Base-by-base conservation (phyloP, 2,329 filamentous ascomycete genomes). In the Claviceps sorghi region DNA sequence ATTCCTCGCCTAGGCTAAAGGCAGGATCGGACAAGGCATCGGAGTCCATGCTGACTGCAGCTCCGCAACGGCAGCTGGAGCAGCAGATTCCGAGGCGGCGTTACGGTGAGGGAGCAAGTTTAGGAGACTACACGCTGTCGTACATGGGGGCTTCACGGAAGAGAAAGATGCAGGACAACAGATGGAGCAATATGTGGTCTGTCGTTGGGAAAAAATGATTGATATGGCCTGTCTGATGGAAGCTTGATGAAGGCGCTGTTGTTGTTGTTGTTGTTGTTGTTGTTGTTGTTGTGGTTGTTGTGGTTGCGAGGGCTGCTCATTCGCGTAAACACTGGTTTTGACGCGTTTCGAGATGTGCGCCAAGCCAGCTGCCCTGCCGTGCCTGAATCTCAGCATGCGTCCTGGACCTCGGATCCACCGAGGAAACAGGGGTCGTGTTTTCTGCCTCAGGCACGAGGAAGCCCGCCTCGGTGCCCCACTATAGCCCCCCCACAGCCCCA, bases 1-100 rank as follows among this genome's bases (percentile, higher is more conserved):
- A 72, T 54, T 72, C 69, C 38, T 70, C 67, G 49, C 60, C 68
- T 30, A 66, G 52, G 54, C 65, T 69, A 57, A 68, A 69, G 46
- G 59, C 60, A 54, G 64, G 69, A 68, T 82, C 80, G 52, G 80
- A 77, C 67, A 80, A 75, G 44, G 68, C 68, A 55, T 80, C 76
- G 56, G 74, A 78, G 59, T 76, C 74, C 78, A 80, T 80, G 49
- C 61, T 69, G 67, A 58, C 19, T 15, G 2, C 5, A 56, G 49
- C 10, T 32, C 10, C 8, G 50, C 15, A 34, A 19, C 26, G 48
- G 44, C 44, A n/a, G 38, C 46, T 38, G 13, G 30, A 10, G 34
- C 34, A 22, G 17, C 34, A 22, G 17, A 45, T 34, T 32, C 15
- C 4, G 13, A 17, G 40, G 26, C 34, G 21, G 13, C 11, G 46